A percentile compares a stretch with the other conserved stretches of the same genome.
phyloP scores from a whole-genome alignment of 1,284 basidiomycete genomes.

The Cryptococcus floricola region DNA sequence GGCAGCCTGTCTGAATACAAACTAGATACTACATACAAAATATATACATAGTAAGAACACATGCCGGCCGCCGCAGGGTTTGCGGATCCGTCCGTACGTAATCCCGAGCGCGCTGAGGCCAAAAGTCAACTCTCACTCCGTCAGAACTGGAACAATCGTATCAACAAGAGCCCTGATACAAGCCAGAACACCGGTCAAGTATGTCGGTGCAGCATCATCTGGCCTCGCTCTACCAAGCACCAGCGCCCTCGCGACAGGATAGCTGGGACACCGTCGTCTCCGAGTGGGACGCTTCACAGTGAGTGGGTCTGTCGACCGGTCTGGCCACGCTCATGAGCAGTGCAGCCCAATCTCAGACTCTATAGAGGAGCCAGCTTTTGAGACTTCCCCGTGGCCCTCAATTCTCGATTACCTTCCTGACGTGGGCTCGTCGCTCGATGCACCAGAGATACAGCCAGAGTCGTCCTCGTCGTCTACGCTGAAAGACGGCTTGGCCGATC shows the following conservation, averaged over 20 bases:
- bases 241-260: neutral
- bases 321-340: too few relatives aligned
- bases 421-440: neutral
- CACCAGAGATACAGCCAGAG: neutral
- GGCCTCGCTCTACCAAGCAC: constrained; percentile 5
- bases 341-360: neutral
- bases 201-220: constrained; percentile 19
- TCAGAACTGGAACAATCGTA: too few relatives aligned
- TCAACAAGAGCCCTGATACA: too few relatives aligned
- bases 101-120: too few relatives aligned
- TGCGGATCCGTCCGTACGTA: too few relatives aligned
- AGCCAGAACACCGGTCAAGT: neutral
- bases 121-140: too few relatives aligned
- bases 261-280: constrained; percentile 14
- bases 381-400: constrained; percentile 16
- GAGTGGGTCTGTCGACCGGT: neutral
- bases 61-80: too few relatives aligned
- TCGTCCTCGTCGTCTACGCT: neutral
- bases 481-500: constrained; percentile 3
- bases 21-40: too few relatives aligned
- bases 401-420: constrained; percentile 14
- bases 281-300: constrained; percentile 4
- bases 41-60: too few relatives aligned
- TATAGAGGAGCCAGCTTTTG: constrained; percentile 9
- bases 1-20: too few relatives aligned